A percentile compares a stretch with the other conserved stretches of the same genome.
These are phyloP conservation scores for Geotrichum bryndzae DNA, from an alignment of 1,139 yeast genomes.

Conservation along the genomic window DNA sequence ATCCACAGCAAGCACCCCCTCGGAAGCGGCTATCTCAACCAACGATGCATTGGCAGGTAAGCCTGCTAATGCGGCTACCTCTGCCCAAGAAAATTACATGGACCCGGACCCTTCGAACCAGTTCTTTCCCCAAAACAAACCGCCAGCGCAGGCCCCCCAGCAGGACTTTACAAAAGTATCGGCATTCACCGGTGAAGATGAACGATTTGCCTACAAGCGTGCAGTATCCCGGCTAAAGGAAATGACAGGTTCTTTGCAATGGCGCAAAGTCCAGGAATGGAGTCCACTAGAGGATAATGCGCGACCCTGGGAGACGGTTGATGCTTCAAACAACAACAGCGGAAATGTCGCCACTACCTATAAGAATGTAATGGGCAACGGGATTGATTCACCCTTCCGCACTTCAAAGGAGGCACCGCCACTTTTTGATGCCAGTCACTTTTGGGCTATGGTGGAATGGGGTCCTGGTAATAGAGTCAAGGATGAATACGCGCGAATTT, in stretches of 20 bases:
- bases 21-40: slow-evolving; percentile 3
- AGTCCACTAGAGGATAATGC: slow-evolving; percentile 47
- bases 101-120: slow-evolving; percentile 13
- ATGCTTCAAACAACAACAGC: background rate
- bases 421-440: slow-evolving; percentile 44
- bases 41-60: background rate
- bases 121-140: slow-evolving; percentile 8
- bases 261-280: slow-evolving; percentile 51
- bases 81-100: background rate
- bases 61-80: background rate
- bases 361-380: background rate
- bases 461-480: slow-evolving; percentile 46
- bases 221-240: slow-evolving; percentile 65
- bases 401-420: slow-evolving; percentile 38
- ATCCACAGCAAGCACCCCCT: slow-evolving; percentile 27
- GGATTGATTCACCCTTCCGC: slow-evolving; percentile 12
- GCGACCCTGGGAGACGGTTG: slow-evolving; percentile 55
- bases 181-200: slow-evolving; percentile 74
- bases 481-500: slow-evolving; percentile 48
- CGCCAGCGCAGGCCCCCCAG: background rate
- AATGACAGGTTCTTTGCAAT: slow-evolving; percentile 53
- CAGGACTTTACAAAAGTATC: slow-evolving; percentile 44
- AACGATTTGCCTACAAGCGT: slow-evolving; percentile 64
- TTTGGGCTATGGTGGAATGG: slow-evolving; percentile 67
- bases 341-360: background rate